Conservation (phyloP, 805 yeast genomes). For the Metschnikowia gruessii region DNA sequence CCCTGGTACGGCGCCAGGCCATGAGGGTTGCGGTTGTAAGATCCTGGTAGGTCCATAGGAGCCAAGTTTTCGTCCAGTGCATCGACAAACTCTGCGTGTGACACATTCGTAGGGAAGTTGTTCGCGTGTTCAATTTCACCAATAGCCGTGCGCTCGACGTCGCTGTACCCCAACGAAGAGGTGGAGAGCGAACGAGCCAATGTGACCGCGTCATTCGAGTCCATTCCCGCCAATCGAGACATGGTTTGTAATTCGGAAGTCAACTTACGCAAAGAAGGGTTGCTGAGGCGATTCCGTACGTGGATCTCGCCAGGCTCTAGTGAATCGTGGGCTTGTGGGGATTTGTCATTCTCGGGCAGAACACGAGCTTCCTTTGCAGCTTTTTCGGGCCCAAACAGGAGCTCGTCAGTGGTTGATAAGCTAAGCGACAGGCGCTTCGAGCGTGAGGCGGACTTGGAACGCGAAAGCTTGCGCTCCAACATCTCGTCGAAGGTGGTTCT, state of each 20-base stretch:
- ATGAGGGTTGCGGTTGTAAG: not conserved
- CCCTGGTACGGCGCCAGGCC: not conserved
- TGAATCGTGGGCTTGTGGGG: no score
- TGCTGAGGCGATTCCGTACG: slow-evolving; percentile 25
- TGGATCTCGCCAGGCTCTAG: not conserved
- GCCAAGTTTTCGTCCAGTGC: not conserved
- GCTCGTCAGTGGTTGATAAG: slow-evolving; percentile 16
- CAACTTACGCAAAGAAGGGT: slow-evolving; percentile 67
- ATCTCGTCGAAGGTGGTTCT: slow-evolving; percentile 55
- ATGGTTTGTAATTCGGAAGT: slow-evolving; percentile 73
- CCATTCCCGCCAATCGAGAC: slow-evolving; percentile 74
- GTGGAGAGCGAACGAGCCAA: slow-evolving; percentile 77
- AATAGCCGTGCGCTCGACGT: slow-evolving; percentile 45
- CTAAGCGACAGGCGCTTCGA: slow-evolving; percentile 20
- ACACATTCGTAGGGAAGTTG: slow-evolving; percentile 1
- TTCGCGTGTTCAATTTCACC: slow-evolving; percentile 29
- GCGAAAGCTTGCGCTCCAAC: slow-evolving; percentile 35
- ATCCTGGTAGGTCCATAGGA: no score
- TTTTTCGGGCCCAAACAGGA: not conserved
- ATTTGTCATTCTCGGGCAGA: no score
- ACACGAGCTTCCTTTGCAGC: no score
- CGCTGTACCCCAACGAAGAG: slow-evolving; percentile 59
- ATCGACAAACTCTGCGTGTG: not conserved
- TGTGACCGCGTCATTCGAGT: slow-evolving; percentile 77
- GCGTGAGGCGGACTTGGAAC: slow-evolving; percentile 14